Percentiles rank a stretch among this genome's conserved stretches.
Evolutionary conservation across 352 stramenopile species (phyloP).

Genomic region (Phytopythium mirpurense): DNA sequence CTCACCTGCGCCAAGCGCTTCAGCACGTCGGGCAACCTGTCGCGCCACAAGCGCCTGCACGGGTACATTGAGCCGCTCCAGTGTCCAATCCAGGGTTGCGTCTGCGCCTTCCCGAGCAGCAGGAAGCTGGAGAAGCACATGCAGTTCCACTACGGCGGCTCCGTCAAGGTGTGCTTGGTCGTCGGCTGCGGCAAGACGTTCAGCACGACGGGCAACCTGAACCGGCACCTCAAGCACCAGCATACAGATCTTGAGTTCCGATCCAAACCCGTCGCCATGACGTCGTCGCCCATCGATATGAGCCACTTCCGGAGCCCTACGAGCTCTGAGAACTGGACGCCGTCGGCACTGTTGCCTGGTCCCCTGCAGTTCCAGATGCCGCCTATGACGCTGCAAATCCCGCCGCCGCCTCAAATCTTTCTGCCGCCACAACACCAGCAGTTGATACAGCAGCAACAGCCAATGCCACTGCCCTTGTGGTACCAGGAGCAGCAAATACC

Average conservation of each 20-base stretch:
- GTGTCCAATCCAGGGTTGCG: conserved; percentile 15
- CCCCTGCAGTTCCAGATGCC: conserved; percentile 15
- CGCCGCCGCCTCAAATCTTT: conserved; percentile 13
- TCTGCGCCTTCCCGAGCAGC: conserved; percentile 16
- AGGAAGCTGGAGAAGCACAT: conserved; percentile 27
- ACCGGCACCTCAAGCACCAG: conserved; percentile 27
- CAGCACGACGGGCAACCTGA: conserved; percentile 44
- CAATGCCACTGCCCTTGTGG: conserved; percentile 4
- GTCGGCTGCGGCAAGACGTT: conserved; percentile 42
- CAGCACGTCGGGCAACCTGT: conserved; percentile 38
- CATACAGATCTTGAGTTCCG: conserved; percentile 8
- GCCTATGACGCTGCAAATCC: neutral
- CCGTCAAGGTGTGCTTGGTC: conserved; percentile 26
- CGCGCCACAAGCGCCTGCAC: conserved; percentile 30
- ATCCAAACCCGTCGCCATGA: neutral
- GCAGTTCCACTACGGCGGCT: conserved; percentile 25
- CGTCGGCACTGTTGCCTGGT: neutral
- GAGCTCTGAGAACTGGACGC: conserved; percentile 22
- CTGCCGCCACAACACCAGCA: conserved; percentile 11
- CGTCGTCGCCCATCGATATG: conserved; percentile 6
- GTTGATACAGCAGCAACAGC: conserved; percentile 12
- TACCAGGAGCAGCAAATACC: conserved; percentile 10
- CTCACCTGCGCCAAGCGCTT: conserved; percentile 35
- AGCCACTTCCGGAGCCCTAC: conserved; percentile 21
- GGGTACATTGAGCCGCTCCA: conserved; percentile 19